Base-by-base conservation (phyloP, 2,329 filamentous ascomycete genomes). In the Monilinia polystroma region DNA sequence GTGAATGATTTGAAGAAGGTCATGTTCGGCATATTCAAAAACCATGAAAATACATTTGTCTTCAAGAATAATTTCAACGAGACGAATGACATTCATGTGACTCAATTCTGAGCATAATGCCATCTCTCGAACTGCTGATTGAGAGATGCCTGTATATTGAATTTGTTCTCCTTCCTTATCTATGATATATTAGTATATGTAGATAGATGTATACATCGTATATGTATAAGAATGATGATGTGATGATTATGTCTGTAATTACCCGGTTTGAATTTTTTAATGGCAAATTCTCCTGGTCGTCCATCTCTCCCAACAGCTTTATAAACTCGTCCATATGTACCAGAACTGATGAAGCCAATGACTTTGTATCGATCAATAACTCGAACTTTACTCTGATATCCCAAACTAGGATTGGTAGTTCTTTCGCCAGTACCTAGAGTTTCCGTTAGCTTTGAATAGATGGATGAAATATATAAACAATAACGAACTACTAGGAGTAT, bases 31-130 rank as follows among this genome's bases (percentile, higher is more conserved):
- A 78, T 97, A 99, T 78, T 98, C 95, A 73, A 99, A 98, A 2
- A 99, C 93, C 90, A 99, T 99, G 80, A 93, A 99, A 77, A 99
- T 98, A 80, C 93, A 97, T 81, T 98, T 98, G 78, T 97, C 93
- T 80, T 99, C 94, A 3, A 99, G 84, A 74, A 99, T 97, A 74
- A 97, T 98, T 79, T 99, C 95, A 69, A 94, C 88, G 1, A 97
- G 86, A 68, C 90, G 88, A 72, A 99, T 94, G 45, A 99, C 89
- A 76, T 98, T 98, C 66, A 87, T 82, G 77, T 99, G 93, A 67
- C 85, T 87, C 35, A 99, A 84, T 77, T 99, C 95, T 49, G 92
- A 95, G 79, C 95, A 99, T 0, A 99, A 83, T 20, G 94, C 92
- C 93, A 99, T 99, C 79, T 99, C 95, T 64, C 95, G 91, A 71